These are phyloP conservation scores for Singerocomus rubriflavus DNA, from an alignment of 1,284 basidiomycete genomes.

Conservation along the genomic window DNA sequence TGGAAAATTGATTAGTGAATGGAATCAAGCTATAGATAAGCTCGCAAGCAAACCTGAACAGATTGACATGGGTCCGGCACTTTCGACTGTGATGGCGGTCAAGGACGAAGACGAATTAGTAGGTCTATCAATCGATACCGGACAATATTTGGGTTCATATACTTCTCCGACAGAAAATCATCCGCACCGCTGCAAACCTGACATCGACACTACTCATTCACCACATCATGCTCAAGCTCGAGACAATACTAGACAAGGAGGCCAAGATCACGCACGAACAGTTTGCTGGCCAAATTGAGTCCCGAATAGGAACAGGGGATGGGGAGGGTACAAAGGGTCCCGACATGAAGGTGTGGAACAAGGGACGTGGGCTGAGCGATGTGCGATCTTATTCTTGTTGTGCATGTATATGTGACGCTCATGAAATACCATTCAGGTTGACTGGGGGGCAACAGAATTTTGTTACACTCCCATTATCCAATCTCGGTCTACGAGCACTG, in stretches of 20 bases:
- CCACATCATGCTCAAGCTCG: conserved; percentile 87
- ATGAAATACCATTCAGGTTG: conserved; percentile 52
- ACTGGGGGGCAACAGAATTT: conserved; percentile 88
- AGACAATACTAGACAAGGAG: conserved; percentile 88
- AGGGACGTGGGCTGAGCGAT: conserved; percentile 69
- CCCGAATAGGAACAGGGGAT: conserved; percentile 81
- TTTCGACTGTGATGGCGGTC: conserved; percentile 78
- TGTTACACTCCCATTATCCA: conserved; percentile 96
- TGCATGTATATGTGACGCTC: conserved; percentile 1
- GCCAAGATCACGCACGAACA: conserved; percentile 88
- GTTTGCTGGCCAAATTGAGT: conserved; percentile 82
- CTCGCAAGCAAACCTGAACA: conserved; percentile 64
- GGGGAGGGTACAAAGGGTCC: conserved; percentile 72
- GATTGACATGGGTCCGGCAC: conserved; percentile 73
- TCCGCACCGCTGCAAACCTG: conserved; percentile 72
- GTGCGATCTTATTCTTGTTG: conserved; percentile 29
- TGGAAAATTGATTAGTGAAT: conserved; percentile 80
- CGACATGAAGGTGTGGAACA: conserved; percentile 88
- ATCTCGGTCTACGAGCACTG: conserved; percentile 76
- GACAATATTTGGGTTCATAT: conserved; percentile 7
- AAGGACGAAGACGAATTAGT: conserved; percentile 94
- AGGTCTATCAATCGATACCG: conserved; percentile 31
- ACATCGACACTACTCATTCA: conserved; percentile 85
- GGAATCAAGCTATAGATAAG: conserved; percentile 61
- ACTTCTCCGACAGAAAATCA: conserved; percentile 58